Conservation (phyloP, 1,284 basidiomycete genomes). For the Leccinum proximum region DNA sequence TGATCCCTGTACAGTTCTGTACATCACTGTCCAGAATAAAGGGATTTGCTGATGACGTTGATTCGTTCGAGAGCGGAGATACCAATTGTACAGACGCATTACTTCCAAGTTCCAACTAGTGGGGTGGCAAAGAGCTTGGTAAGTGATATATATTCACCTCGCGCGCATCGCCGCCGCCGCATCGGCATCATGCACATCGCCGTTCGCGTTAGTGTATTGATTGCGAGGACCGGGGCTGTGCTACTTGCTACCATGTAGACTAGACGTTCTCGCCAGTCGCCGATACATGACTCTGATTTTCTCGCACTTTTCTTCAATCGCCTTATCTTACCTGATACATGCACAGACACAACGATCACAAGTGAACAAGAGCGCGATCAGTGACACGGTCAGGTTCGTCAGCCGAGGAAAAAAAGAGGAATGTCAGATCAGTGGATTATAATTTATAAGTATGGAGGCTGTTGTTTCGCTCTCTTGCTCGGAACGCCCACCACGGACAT, state of each 20-base stretch:
- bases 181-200: background rate
- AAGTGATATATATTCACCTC: constrained; percentile 10
- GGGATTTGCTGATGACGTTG: background rate
- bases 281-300: background rate
- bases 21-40: background rate
- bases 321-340: background rate
- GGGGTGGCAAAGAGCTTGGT: no score
- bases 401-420: background rate
- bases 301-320: background rate
- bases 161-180: background rate
- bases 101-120: no score
- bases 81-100: no score
- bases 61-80: no score
- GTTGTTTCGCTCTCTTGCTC: background rate
- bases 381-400: background rate
- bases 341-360: background rate
- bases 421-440: background rate
- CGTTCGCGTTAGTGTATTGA: background rate
- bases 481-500: background rate
- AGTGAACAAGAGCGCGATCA: background rate
- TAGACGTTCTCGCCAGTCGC: background rate
- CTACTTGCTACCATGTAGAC: background rate
- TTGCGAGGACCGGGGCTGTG: background rate
- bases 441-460: background rate
- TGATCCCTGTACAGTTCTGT: background rate